These are phyloP conservation scores for Populus euphratica DNA, from an alignment of 345 rosid genomes.

Conservation along the genomic window DNA sequence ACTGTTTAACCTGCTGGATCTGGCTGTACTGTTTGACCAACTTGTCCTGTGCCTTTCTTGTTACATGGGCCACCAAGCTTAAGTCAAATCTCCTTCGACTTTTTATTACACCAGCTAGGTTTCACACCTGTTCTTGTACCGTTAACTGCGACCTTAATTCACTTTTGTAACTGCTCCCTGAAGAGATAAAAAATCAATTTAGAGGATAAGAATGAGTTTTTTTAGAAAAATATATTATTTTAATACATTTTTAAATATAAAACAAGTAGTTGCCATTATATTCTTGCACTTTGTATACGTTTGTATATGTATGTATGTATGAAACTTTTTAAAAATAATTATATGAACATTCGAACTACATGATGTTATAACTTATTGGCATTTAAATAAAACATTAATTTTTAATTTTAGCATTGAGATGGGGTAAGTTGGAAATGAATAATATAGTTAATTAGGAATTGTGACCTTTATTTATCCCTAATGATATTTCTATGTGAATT, in stretches of 20 bases:
- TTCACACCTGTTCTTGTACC: background rate
- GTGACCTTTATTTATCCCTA: background rate
- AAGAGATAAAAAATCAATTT: too few species aligned
- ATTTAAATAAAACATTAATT: background rate
- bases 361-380: background rate
- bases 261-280: too few species aligned
- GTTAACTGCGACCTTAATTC: constrained; percentile 20
- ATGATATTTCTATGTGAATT: background rate
- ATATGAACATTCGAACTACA: background rate
- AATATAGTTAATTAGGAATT: background rate
- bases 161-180: background rate
- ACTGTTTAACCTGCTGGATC: constrained; percentile 6
- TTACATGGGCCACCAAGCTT: background rate
- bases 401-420: background rate
- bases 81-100: constrained; percentile 35
- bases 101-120: background rate
- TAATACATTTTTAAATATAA: too few species aligned
- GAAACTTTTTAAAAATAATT: constrained; percentile 12
- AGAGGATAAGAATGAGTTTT: too few species aligned
- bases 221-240: too few species aligned
- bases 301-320: too few species aligned
- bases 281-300: too few species aligned
- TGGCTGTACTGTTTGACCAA: background rate
- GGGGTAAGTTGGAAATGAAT: background rate
- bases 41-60: background rate